phyloP scores from a whole-genome alignment of 768 basidiomycete genomes.

The Lactarius sp. region DNA sequence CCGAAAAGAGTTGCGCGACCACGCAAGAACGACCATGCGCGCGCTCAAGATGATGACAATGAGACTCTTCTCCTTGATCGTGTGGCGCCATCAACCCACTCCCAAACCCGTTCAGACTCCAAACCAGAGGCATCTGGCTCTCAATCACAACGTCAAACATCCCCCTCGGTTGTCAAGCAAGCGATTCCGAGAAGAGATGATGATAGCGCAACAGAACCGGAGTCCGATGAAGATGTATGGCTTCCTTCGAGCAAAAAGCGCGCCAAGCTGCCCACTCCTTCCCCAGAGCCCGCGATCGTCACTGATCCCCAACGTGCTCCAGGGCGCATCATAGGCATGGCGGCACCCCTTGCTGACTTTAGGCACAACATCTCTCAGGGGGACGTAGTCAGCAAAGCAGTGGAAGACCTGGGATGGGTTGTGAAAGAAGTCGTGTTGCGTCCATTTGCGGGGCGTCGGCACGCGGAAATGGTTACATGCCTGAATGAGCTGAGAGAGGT shows the following conservation, averaged over 20 bases:
- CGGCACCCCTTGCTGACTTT: conserved; percentile 76
- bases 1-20: conserved; percentile 55
- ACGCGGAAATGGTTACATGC: conserved; percentile 68
- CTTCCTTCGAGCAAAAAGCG: conserved; percentile 22
- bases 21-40: conserved; percentile 59
- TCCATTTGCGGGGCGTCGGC: conserved; percentile 67
- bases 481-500: conserved; percentile 61
- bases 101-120: conserved; percentile 15
- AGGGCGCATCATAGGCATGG: conserved; percentile 71
- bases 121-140: conserved; percentile 31
- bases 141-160: conserved; percentile 19
- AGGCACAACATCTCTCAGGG: conserved; percentile 61
- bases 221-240: conserved; percentile 40
- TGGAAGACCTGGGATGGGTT: conserved; percentile 70
- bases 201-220: conserved; percentile 54
- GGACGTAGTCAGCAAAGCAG: conserved; percentile 80
- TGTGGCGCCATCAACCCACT: neutral
- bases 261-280: conserved; percentile 25
- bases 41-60: conserved; percentile 51
- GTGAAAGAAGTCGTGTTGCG: conserved; percentile 63
- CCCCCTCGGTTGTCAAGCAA: conserved; percentile 25
- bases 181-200: conserved; percentile 23
- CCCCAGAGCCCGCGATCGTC: conserved; percentile 29
- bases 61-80: conserved; percentile 25
- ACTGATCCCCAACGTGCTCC: conserved; percentile 52